Conservation (phyloP, 768 basidiomycete genomes). For the Phlebiopsis flavidoalba region DNA sequence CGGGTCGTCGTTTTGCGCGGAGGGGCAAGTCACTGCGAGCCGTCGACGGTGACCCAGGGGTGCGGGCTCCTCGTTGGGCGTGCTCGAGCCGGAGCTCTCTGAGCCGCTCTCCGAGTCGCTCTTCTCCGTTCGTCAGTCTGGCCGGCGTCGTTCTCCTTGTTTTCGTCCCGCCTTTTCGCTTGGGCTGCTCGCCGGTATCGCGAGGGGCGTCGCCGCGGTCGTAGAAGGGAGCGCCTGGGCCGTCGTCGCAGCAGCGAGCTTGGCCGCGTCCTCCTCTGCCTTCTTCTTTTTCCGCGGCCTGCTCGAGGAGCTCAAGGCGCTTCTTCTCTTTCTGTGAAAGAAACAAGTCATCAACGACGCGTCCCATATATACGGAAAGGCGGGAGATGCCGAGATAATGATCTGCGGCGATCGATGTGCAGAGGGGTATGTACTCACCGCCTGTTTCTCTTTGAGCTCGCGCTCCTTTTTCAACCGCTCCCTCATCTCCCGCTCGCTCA, state of each 20-base stretch:
- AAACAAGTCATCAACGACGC: constrained; percentile 7
- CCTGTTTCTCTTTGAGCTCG: constrained; percentile 62
- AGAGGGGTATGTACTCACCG: constrained; percentile 29
- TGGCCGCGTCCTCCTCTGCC: constrained; percentile 29
- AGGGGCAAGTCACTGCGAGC: background rate
- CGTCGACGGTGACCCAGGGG: constrained; percentile 5
- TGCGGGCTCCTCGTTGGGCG: background rate
- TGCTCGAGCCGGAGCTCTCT: background rate
- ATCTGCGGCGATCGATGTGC: constrained; percentile 22
- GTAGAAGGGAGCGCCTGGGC: background rate
- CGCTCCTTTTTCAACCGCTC: constrained; percentile 70
- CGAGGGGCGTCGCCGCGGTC: background rate
- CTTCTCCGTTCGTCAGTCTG: background rate
- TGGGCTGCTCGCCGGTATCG: background rate
- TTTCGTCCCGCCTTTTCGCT: background rate
- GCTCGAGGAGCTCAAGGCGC: constrained; percentile 12
- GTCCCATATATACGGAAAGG: background rate
- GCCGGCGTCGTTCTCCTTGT: constrained; percentile 7
- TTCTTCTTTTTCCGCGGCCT: constrained; percentile 21
- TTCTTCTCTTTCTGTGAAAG: constrained; percentile 17
- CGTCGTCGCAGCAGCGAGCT: constrained; percentile 39
- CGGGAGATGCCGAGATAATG: constrained; percentile 7
- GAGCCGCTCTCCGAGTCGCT: background rate
- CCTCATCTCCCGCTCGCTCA: constrained; percentile 67
- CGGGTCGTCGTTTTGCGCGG: no score